These are phyloP conservation scores for Edaphochlamys debaryana DNA, from an alignment of 139 green algal species.

Conservation along the genomic window DNA sequence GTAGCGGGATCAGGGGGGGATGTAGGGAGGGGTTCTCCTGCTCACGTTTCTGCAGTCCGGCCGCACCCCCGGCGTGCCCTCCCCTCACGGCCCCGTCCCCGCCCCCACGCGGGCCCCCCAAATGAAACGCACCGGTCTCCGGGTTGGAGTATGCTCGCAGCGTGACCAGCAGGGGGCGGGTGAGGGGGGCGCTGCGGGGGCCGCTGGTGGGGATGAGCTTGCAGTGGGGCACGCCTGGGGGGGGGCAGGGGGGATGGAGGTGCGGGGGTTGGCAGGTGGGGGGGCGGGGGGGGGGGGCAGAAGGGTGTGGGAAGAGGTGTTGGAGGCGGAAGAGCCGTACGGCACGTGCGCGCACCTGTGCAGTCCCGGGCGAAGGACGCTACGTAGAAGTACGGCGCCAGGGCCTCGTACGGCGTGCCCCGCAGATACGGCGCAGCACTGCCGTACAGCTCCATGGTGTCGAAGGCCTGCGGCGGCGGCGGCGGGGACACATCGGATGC, in stretches of 20 bases:
- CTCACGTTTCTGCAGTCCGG: no score
- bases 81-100: no score
- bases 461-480: constrained; percentile 15
- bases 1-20: no score
- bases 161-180: constrained; percentile 25
- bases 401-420: constrained; percentile 29
- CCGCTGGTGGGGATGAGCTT: constrained; percentile 45
- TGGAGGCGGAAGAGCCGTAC: no score
- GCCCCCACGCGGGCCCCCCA: no score
- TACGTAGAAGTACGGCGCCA: constrained; percentile 27
- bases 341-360: not conserved
- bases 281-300: no score
- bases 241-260: no score
- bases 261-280: no score
- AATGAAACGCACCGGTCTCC: constrained; percentile 25
- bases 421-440: constrained; percentile 31
- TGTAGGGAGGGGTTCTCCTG: no score
- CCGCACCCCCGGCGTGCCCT: no score
- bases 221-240: constrained; percentile 6
- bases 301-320: no score
- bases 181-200: constrained; percentile 34
- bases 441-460: constrained; percentile 36
- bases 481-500: no score
- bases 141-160: constrained; percentile 50
- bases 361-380: constrained; percentile 44